phyloP scores from a whole-genome alignment of 2,329 filamentous ascomycete genomes.

The Aspergillus fumigatiaffinis region DNA sequence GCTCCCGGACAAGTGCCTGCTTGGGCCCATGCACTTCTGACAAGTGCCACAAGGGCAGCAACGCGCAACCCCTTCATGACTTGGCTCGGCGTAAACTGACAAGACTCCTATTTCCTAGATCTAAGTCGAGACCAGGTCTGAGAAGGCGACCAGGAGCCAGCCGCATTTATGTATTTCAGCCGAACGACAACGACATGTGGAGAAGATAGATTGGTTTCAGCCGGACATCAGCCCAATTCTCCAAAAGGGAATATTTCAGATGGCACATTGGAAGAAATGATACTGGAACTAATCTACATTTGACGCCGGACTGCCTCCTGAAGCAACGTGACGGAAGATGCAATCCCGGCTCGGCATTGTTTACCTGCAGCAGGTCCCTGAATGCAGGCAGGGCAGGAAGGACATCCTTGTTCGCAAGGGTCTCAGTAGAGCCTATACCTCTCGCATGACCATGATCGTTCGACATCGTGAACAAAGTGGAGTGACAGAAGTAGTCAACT shows the following conservation, averaged over 20 bases:
- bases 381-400: background rate
- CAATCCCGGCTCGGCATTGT: background rate
- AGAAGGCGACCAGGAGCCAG: background rate
- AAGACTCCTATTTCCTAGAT: background rate
- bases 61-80: slow-evolving; percentile 9
- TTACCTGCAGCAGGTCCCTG: background rate
- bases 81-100: background rate
- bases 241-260: background rate
- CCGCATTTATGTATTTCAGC: background rate
- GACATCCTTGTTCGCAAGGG: background rate
- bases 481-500: background rate
- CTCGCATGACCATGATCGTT: background rate
- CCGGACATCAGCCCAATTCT: background rate
- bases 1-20: slow-evolving; percentile 35
- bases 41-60: slow-evolving; percentile 9
- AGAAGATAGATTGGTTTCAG: background rate
- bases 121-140: background rate
- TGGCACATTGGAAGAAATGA: background rate
- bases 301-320: background rate
- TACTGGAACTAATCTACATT: background rate
- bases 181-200: background rate
- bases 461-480: background rate
- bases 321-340: background rate
- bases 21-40: slow-evolving; percentile 11
- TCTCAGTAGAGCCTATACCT: background rate